phyloP scores from a whole-genome alignment of 768 basidiomycete species.

The Leucocoprinus birnbaumii region DNA sequence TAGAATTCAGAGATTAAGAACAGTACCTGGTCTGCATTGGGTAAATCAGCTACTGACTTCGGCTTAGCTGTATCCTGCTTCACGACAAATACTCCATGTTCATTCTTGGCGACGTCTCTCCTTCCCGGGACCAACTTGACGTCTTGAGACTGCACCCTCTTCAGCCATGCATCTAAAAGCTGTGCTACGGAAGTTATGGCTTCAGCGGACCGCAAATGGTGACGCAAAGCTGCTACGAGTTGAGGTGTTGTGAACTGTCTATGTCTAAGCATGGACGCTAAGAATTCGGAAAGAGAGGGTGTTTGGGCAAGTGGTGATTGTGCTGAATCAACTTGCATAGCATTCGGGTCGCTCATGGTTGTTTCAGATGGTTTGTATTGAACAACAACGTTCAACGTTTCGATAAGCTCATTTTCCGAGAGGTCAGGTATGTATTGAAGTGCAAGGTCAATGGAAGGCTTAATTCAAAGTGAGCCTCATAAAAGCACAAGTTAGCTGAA shows the following conservation, averaged over 20 bases:
- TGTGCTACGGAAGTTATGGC: constrained; percentile 43
- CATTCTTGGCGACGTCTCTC: constrained; percentile 36
- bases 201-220: constrained; percentile 44
- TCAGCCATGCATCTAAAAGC: constrained; percentile 49
- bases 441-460: constrained; percentile 49
- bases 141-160: constrained; percentile 21
- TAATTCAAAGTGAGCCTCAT: neutral
- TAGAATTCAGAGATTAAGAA: neutral
- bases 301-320: constrained; percentile 11
- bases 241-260: constrained; percentile 29
- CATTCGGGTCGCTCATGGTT: constrained; percentile 29
- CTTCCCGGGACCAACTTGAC: constrained; percentile 34
- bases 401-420: constrained; percentile 61
- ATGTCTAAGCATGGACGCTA: constrained; percentile 34
- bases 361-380: constrained; percentile 26
- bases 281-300: constrained; percentile 32
- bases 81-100: constrained; percentile 36
- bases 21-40: constrained; percentile 40
- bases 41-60: constrained; percentile 28
- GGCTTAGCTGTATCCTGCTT: constrained; percentile 13
- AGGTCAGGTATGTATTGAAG: constrained; percentile 58
- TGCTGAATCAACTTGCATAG: constrained; percentile 35
- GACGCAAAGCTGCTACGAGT: constrained; percentile 50
- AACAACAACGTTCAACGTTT: constrained; percentile 44
- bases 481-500: neutral